A percentile compares a stretch with the other conserved stretches of the same genome.
These are phyloP conservation scores for Chrysopogon serrulatus DNA, from an alignment of 176 grass and related monocot genomes.

Conservation along the genomic window DNA sequence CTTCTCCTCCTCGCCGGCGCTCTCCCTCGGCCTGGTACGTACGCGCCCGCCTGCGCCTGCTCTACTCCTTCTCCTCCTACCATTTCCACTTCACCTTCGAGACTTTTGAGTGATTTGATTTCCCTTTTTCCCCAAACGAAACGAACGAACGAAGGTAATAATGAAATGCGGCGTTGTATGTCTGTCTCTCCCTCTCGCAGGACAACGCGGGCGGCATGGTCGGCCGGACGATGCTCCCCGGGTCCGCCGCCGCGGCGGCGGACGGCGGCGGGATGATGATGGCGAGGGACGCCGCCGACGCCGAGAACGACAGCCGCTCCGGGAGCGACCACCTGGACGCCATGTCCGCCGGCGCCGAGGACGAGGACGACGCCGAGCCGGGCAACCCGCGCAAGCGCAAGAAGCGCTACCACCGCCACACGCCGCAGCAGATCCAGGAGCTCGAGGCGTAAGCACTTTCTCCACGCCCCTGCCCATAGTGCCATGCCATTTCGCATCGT, in stretches of 20 bases:
- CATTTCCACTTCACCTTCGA: not conserved
- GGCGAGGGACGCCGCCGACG: slow-evolving; percentile 13
- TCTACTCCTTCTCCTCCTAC: not conserved
- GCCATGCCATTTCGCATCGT: not conserved
- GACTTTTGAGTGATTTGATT: not conserved
- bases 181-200: not conserved
- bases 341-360: slow-evolving; percentile 51
- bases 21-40: slow-evolving; percentile 90
- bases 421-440: slow-evolving; percentile 97
- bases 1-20: slow-evolving; percentile 66
- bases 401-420: slow-evolving; percentile 97
- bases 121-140: not conserved
- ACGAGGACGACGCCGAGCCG: slow-evolving; percentile 54
- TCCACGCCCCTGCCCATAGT: not conserved
- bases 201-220: slow-evolving; percentile 33
- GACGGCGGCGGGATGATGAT: not conserved
- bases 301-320: slow-evolving; percentile 82
- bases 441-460: slow-evolving; percentile 65
- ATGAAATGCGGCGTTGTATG: not conserved
- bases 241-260: not conserved
- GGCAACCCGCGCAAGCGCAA: slow-evolving; percentile 78
- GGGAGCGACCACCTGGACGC: slow-evolving; percentile 87
- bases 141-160: not conserved
- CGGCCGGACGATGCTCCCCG: not conserved
- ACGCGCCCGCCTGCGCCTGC: not conserved